phyloP scores from a whole-genome alignment of 257 asterid genomes.

The Solanum ahanhuiri region DNA sequence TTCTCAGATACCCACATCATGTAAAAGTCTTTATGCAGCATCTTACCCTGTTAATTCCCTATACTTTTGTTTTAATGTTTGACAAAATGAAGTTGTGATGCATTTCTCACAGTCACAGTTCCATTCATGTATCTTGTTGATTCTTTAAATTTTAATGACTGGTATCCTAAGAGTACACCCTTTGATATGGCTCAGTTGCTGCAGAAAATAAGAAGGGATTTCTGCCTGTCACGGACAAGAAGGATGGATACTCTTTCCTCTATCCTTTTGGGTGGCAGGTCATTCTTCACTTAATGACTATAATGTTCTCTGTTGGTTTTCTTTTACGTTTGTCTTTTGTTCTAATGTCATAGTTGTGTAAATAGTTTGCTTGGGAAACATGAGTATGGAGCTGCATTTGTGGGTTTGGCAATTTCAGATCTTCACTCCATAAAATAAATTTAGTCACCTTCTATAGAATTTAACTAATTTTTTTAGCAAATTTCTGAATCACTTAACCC shows the following conservation, averaged over 20 bases:
- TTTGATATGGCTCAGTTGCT: slow-evolving; percentile 83
- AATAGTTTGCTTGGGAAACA: background rate
- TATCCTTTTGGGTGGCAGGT: slow-evolving; percentile 99
- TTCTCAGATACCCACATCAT: slow-evolving; percentile 37
- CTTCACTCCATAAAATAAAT: background rate
- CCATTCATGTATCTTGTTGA: background rate
- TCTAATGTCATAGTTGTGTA: background rate
- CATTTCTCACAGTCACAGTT: background rate
- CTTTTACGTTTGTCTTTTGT: background rate
- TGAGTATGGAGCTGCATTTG: background rate
- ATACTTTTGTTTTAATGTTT: background rate
- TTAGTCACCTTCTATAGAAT: background rate
- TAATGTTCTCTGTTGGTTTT: background rate
- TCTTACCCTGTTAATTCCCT: background rate
- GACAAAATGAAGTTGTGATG: background rate
- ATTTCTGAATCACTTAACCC: background rate
- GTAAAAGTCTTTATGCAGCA: slow-evolving; percentile 29
- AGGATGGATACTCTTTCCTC: slow-evolving; percentile 72
- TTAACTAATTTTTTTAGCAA: background rate
- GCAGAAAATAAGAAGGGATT: slow-evolving; percentile 86
- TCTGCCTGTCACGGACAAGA: slow-evolving; percentile 58
- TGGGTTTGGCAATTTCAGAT: background rate
- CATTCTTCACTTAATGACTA: background rate
- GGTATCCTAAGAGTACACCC: slow-evolving; percentile 39
- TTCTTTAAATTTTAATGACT: slow-evolving; percentile 15